Evolutionary conservation across 2,329 filamentous ascomycete species (phyloP).

Genomic region (Colletotrichum spaethianum): DNA sequence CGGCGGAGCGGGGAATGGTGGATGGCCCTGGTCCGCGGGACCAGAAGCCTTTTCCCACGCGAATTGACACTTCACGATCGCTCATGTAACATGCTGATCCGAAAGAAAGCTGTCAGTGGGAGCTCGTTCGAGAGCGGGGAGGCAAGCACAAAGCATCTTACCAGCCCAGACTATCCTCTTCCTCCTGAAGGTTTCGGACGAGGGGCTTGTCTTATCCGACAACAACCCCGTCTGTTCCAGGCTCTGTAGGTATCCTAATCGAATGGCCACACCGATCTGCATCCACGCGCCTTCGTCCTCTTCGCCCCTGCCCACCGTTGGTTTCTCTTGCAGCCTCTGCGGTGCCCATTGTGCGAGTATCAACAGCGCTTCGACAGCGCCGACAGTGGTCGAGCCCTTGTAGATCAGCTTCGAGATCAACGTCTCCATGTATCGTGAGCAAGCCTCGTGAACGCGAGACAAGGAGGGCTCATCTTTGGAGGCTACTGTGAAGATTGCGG

Average conservation of each 20-base stretch:
- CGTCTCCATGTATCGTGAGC: conserved; percentile 78
- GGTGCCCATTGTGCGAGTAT: conserved; percentile 82
- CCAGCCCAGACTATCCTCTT: conserved; percentile 79
- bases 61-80: conserved; percentile 78
- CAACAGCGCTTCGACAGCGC: conserved; percentile 79
- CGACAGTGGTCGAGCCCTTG: conserved; percentile 76
- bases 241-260: conserved; percentile 79
- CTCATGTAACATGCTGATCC: conserved; percentile 73
- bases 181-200: conserved; percentile 70
- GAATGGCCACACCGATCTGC: conserved; percentile 79
- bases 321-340: conserved; percentile 73
- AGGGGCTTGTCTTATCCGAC: conserved; percentile 67
- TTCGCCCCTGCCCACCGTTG: conserved; percentile 78
- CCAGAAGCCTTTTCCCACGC: conserved; percentile 82
- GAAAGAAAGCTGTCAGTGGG: background rate
- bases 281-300: conserved; percentile 84
- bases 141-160: conserved; percentile 43
- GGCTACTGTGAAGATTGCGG: conserved; percentile 78
- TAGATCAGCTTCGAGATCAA: conserved; percentile 77
- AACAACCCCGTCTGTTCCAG: conserved; percentile 79
- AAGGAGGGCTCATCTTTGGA: conserved; percentile 79
- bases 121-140: background rate
- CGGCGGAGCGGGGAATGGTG: conserved; percentile 73
- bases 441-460: conserved; percentile 74
- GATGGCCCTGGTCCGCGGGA: conserved; percentile 78